These are phyloP conservation scores for Claviceps sp. DNA, from an alignment of 2,329 filamentous ascomycete species.

Conservation along the genomic window DNA sequence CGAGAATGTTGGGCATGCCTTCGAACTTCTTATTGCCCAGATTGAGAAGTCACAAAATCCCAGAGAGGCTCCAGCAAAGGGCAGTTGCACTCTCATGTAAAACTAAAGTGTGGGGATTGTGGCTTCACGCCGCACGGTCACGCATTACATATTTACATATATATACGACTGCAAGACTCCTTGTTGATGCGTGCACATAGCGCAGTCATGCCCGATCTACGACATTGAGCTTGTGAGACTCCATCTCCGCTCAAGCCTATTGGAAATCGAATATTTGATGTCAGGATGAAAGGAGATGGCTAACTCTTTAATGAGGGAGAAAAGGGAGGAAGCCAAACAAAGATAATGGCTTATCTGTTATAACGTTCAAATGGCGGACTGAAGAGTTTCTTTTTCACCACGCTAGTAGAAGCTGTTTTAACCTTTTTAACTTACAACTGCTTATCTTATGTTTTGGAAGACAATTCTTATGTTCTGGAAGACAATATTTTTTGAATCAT, in stretches of 20 bases:
- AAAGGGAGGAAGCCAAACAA: too few relatives aligned
- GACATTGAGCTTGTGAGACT: neutral
- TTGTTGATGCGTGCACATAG: neutral
- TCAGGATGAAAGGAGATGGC: too few relatives aligned
- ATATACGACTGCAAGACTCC: neutral
- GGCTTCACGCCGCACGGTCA: neutral
- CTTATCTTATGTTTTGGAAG: too few relatives aligned
- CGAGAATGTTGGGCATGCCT: constrained; percentile 83
- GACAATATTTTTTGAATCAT: too few relatives aligned
- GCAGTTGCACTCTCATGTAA: constrained; percentile 81
- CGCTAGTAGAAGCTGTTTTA: too few relatives aligned
- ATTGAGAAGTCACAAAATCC: constrained; percentile 93
- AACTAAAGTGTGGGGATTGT: neutral
- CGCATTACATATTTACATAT: neutral
- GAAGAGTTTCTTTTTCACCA: too few relatives aligned
- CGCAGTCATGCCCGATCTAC: neutral
- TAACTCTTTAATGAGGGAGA: too few relatives aligned
- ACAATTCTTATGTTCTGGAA: too few relatives aligned
- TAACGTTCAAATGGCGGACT: too few relatives aligned
- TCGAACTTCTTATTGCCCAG: constrained; percentile 86
- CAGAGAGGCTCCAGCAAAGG: constrained; percentile 63
- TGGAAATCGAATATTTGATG: neutral
- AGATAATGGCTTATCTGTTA: too few relatives aligned
- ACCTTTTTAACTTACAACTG: too few relatives aligned
- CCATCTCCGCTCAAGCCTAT: neutral